Percentiles rank a stretch among this genome's conserved stretches.
phyloP scores from a whole-genome alignment of 78 protist genomes.

The Pigoraptor vietnamica region DNA sequence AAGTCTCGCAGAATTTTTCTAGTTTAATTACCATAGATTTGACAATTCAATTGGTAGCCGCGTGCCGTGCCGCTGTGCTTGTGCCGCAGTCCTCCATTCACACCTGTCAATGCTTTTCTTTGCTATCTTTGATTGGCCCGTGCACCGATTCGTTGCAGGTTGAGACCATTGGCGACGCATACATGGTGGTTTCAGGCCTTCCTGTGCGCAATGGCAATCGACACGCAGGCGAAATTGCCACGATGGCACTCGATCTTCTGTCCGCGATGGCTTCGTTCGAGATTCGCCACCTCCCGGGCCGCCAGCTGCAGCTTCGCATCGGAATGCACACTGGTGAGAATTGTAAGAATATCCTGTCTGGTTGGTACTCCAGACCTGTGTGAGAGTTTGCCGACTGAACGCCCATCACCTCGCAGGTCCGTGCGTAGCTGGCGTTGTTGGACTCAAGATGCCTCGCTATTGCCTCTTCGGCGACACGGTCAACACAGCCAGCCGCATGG shows the following conservation, averaged over 20 bases:
- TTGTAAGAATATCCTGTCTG: not conserved
- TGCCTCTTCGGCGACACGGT: slow-evolving; percentile 82
- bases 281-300: not conserved
- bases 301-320: not conserved
- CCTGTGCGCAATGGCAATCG: not conserved
- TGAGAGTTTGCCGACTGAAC: not conserved
- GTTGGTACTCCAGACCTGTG: not conserved
- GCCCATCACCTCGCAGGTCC: not conserved
- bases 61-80: too few species aligned
- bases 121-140: too few species aligned
- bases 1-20: too few species aligned
- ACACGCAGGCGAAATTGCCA: not conserved
- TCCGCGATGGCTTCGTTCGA: not conserved
- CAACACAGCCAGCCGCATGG: slow-evolving; percentile 83
- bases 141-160: too few species aligned
- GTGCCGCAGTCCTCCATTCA: too few species aligned
- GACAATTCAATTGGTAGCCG: too few species aligned
- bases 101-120: too few species aligned
- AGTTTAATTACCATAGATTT: too few species aligned
- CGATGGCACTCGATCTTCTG: not conserved
- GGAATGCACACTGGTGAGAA: not conserved
- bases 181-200: not conserved
- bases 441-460: slow-evolving; percentile 49
- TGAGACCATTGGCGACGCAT: not conserved
- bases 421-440: slow-evolving; percentile 48